Base-by-base conservation (phyloP, 495 filamentous ascomycete genomes). In the Penicillium riverlandense region DNA sequence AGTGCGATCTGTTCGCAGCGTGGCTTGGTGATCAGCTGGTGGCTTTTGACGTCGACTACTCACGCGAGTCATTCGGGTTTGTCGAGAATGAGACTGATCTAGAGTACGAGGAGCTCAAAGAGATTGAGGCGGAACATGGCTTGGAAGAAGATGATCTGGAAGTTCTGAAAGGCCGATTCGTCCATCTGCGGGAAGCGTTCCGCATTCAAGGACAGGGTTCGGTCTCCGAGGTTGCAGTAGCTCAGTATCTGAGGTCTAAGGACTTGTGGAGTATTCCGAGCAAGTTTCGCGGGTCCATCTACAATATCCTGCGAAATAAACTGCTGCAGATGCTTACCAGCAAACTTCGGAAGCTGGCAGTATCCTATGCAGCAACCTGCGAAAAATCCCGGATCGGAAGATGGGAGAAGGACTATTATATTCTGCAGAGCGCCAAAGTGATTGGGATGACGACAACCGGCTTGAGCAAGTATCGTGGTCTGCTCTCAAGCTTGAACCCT, bases 371-470 rank as follows among this genome's bases (percentile, higher is more conserved):
- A 12, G 44, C 58, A 8, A 53, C 40, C 14, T 62, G 66, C 13
- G 53, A 59, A 13, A 57, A 71, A 1, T 53, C 75, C 0, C 66
- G 70, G 16, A 69, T 83, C 29, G 72, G 78, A 3, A 71, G 59
- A 40, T 78, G 75, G 77, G 78, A 86, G 61, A 43, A 66, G 46
- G 69, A 84, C 54, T 48, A 64, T 39, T 50, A 59, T 8, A 57
- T 77, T 16, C 61, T 86, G 4, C 55, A 65, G 37, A 49, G 67
- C 5, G 66, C 76, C 7, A 85, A 79, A 50, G 45, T 89, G 1
- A 67, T 90, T 40, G 86, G 85, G 8, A 77, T 86, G 71, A 90
- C 86, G 6, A 85, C 81, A 0, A 89, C 91, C 0, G 92, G 92
- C 4, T 59, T 96, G n/a, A 87, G 82, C 55, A 96, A 96, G 53